Conservation (phyloP, 257 asterid species). For the Solanum bulbocastanum region DNA sequence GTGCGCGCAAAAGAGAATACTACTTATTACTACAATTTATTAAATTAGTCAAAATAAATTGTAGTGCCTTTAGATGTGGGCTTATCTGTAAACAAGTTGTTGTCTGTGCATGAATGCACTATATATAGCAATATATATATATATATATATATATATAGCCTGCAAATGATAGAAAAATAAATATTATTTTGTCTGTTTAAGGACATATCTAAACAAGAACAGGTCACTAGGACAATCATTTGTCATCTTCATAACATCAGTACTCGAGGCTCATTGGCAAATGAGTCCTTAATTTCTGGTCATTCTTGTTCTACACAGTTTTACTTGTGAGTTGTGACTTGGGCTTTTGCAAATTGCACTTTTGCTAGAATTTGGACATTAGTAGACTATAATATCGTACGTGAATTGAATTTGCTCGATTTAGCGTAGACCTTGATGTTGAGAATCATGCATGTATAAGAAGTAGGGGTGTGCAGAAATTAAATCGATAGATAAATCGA, state of each 20-base stretch:
- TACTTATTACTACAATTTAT: background rate
- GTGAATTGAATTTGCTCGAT: background rate
- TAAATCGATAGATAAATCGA: too few relatives aligned
- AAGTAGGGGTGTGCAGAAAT: too few relatives aligned
- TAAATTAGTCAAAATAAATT: background rate
- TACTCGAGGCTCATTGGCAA: background rate
- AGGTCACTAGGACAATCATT: background rate
- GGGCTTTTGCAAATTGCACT: background rate
- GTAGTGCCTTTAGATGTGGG: background rate
- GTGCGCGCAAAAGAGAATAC: background rate
- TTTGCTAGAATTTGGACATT: background rate
- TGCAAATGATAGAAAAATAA: background rate
- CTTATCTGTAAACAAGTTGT: background rate
- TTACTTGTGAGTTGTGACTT: background rate
- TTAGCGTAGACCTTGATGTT: background rate
- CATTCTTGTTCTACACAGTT: background rate
- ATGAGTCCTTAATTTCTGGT: background rate
- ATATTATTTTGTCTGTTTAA: background rate
- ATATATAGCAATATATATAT: background rate
- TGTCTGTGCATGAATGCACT: background rate
- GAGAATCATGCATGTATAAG: background rate
- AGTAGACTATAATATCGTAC: background rate
- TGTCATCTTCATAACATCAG: background rate
- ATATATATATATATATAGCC: too few relatives aligned
- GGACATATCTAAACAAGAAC: background rate